phyloP scores from a whole-genome alignment of 2,329 filamentous ascomycete genomes.

The Paecilomyces sp. region DNA sequence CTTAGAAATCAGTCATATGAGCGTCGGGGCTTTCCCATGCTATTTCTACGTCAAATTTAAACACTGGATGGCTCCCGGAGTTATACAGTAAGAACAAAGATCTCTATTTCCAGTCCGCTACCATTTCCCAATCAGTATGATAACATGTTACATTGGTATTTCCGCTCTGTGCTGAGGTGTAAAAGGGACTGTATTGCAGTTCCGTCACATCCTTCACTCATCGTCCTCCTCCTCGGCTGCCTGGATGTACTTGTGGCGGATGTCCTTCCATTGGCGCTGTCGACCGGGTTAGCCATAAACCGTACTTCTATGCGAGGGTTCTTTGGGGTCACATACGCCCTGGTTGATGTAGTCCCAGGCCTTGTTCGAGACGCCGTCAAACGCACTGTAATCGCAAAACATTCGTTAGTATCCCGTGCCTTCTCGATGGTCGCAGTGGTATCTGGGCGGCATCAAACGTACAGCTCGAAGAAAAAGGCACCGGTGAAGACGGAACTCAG shows the following conservation, averaged over 20 bases:
- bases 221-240: constrained; percentile 60
- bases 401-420: constrained; percentile 3
- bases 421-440: not conserved
- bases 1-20: not conserved
- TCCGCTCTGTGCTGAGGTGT: not conserved
- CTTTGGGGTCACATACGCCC: constrained; percentile 63
- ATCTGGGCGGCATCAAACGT: constrained; percentile 34
- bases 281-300: constrained; percentile 6
- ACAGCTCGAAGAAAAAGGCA: constrained; percentile 94
- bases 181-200: not conserved
- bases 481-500: constrained; percentile 76
- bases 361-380: constrained; percentile 73
- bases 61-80: not conserved
- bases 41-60: not conserved
- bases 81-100: not conserved
- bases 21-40: not conserved
- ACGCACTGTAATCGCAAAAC: constrained; percentile 54
- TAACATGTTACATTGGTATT: not conserved
- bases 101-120: not conserved
- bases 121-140: not conserved
- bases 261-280: constrained; percentile 99
- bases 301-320: not conserved
- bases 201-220: constrained; percentile 18
- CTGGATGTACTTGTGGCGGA: constrained; percentile 80
- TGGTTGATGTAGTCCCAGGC: constrained; percentile 88